Conservation (phyloP, 768 basidiomycete species). For the Phanerochaete carnosa region DNA sequence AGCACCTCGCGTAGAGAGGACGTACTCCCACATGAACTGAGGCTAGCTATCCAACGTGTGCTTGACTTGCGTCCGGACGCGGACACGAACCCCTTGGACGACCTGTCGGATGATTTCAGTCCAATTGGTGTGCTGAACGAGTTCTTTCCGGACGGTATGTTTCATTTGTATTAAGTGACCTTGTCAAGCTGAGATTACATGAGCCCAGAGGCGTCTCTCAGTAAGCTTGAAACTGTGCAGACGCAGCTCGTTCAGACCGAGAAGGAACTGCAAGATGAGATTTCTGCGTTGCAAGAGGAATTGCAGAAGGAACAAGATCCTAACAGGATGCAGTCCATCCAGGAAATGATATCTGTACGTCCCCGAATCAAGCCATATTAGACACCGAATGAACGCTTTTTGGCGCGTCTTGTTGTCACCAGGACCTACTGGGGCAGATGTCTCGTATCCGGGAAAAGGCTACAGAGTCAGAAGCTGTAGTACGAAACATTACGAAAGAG, state of each 20-base stretch:
- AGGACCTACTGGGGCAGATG: conserved; percentile 96
- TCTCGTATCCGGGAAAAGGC: conserved; percentile 95
- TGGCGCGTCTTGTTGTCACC: not conserved
- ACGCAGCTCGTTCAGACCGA: conserved; percentile 67
- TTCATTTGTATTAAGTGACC: not conserved
- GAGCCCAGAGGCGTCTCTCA: conserved; percentile 67
- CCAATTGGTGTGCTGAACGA: conserved; percentile 55
- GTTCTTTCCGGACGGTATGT: conserved; percentile 78
- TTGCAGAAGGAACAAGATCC: conserved; percentile 79
- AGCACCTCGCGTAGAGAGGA: conserved; percentile 26
- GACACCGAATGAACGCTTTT: not conserved
- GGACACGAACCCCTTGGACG: conserved; percentile 54
- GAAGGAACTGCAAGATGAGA: conserved; percentile 65
- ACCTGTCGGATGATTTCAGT: conserved; percentile 53
- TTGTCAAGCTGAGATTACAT: not conserved
- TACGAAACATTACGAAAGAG: conserved; percentile 92
- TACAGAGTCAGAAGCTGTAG: conserved; percentile 94
- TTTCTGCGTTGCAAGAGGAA: conserved; percentile 62
- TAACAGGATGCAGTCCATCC: conserved; percentile 85
- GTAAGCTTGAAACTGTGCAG: conserved; percentile 69
- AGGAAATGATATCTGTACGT: conserved; percentile 92
- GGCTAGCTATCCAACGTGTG: conserved; percentile 68
- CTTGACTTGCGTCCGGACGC: conserved; percentile 48
- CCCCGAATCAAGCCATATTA: not conserved
- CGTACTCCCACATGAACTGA: conserved; percentile 63